These are phyloP conservation scores for Aschersonia sp. DNA, from an alignment of 2,329 filamentous ascomycete species.

Conservation along the genomic window DNA sequence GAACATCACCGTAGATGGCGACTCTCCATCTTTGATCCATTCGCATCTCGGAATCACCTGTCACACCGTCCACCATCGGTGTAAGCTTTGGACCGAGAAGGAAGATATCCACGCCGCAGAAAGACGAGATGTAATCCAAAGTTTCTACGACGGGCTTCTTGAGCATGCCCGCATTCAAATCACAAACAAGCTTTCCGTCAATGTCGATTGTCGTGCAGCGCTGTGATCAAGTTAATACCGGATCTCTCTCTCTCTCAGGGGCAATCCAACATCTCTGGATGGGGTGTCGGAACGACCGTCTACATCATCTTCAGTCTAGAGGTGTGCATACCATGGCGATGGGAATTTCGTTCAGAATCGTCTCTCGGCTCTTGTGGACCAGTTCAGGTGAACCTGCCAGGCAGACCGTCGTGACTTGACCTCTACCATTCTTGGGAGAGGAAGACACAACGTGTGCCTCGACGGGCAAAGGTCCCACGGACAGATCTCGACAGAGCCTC, in stretches of 20 bases:
- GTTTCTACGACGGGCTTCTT: constrained; percentile 67
- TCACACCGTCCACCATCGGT: constrained; percentile 58
- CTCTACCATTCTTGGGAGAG: constrained; percentile 56
- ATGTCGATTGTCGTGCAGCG: constrained; percentile 88
- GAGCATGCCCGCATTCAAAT: constrained; percentile 50
- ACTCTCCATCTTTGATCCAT: constrained; percentile 85
- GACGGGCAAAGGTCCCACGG: constrained; percentile 52
- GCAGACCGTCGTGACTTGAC: constrained; percentile 73
- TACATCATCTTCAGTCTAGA: neutral
- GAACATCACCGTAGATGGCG: constrained; percentile 86
- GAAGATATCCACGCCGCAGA: constrained; percentile 93
- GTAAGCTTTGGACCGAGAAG: constrained; percentile 79
- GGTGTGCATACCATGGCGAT: constrained; percentile 65
- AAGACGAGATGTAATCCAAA: constrained; percentile 72
- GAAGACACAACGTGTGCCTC: constrained; percentile 76
- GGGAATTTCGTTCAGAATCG: constrained; percentile 80
- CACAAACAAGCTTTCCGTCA: constrained; percentile 79
- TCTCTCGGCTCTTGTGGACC: constrained; percentile 79
- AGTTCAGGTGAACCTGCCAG: constrained; percentile 77
- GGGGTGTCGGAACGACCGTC: neutral
- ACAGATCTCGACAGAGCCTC: constrained; percentile 69
- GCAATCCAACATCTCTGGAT: constrained; percentile 3
- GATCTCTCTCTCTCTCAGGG: neutral
- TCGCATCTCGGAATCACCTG: constrained; percentile 67
- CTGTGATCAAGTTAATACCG: constrained; percentile 16